Percentiles rank a stretch among this genome's conserved stretches.
Evolutionary conservation across 345 rosid species (phyloP).

Genomic region (Psidium friedrichsthalianum): DNA sequence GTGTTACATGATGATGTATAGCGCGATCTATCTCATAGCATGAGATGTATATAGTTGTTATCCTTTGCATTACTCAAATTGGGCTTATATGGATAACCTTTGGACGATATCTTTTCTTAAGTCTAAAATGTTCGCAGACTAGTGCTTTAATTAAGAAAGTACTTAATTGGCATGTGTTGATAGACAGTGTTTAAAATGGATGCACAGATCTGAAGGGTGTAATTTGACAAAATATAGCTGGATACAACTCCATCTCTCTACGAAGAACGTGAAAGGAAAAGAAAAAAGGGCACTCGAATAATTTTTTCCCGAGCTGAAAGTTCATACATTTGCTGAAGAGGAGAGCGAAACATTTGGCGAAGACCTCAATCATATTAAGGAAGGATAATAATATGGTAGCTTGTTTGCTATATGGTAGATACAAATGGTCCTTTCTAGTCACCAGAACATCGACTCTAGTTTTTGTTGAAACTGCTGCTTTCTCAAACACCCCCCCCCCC

Average conservation of each 20-base stretch:
- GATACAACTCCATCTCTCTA: neutral
- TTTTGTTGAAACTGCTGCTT: neutral
- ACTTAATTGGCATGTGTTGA: neutral
- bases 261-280: neutral
- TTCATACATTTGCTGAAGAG: neutral
- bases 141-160: neutral
- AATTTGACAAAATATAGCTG: neutral
- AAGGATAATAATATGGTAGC: neutral
- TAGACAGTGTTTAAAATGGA: neutral
- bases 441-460: neutral
- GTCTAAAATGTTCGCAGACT: neutral
- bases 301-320: neutral
- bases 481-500: no score
- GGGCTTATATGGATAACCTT: neutral
- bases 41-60: neutral
- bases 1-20: neutral
- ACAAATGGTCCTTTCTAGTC: neutral
- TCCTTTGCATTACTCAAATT: neutral
- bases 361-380: neutral
- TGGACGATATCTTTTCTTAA: neutral
- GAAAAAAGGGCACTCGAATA: neutral
- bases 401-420: neutral
- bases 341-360: neutral
- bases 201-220: neutral
- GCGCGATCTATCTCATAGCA: neutral